These are phyloP conservation scores for Austroboletus niveus DNA, from an alignment of 1,284 basidiomycete genomes.

Conservation along the genomic window DNA sequence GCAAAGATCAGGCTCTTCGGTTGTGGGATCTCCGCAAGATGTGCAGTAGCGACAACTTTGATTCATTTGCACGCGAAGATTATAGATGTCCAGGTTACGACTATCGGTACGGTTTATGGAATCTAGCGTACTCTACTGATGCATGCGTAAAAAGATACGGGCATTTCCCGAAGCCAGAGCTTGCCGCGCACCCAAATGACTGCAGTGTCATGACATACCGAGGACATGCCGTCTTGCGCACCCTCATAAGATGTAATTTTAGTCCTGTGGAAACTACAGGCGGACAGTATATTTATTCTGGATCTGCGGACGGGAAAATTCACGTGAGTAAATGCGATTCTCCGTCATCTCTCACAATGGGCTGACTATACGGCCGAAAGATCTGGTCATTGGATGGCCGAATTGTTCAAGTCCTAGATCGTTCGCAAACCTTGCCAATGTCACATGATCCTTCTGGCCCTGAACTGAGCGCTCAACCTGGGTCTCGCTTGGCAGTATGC, in stretches of 20 bases:
- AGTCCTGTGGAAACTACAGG: conserved; percentile 91
- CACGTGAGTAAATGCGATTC: conserved; percentile 54
- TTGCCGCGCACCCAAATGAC: conserved; percentile 79
- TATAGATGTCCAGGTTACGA: conserved; percentile 76
- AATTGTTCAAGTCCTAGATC: conserved; percentile 81
- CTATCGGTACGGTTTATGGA: conserved; percentile 57
- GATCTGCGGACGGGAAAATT: conserved; percentile 79
- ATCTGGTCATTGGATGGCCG: conserved; percentile 95
- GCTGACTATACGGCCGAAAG: conserved; percentile 38
- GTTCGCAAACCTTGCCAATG: conserved; percentile 74
- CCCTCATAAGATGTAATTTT: conserved; percentile 95
- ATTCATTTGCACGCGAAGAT: conserved; percentile 45
- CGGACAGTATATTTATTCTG: conserved; percentile 91
- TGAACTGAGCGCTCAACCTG: conserved; percentile 37
- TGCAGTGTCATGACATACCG: conserved; percentile 95
- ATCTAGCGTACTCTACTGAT: conserved; percentile 3
- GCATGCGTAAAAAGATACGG: conserved; percentile 46
- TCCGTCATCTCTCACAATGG: background rate
- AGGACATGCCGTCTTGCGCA: conserved; percentile 90
- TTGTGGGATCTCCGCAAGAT: conserved; percentile 96
- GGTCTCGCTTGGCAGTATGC: conserved; percentile 42
- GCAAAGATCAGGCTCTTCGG: conserved; percentile 92
- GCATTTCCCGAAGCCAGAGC: conserved; percentile 64
- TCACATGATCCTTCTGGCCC: conserved; percentile 61
- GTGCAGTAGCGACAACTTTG: conserved; percentile 72